These are phyloP conservation scores for Coniochaeta prunicola DNA, from an alignment of 2,329 filamentous ascomycete genomes.

Conservation along the genomic window DNA sequence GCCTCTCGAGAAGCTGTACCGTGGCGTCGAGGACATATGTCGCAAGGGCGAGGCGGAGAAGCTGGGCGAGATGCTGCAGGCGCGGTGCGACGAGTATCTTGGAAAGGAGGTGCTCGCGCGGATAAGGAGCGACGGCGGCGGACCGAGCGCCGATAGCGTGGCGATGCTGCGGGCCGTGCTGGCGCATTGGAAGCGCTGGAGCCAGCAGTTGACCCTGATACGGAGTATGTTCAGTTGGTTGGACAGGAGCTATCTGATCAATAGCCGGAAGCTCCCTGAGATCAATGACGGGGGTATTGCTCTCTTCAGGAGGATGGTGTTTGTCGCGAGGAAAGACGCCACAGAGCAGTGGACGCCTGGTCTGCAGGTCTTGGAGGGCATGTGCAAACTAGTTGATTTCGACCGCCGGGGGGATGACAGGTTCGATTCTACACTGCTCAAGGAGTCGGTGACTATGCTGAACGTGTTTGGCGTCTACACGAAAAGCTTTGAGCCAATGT, in stretches of 20 bases:
- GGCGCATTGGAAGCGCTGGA: slow-evolving; percentile 69
- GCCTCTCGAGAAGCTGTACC: slow-evolving; percentile 84
- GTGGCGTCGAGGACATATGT: slow-evolving; percentile 87
- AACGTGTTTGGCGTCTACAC: slow-evolving; percentile 79
- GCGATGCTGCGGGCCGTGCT: slow-evolving; percentile 53
- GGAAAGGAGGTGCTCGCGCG: slow-evolving; percentile 44
- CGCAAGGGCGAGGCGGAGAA: slow-evolving; percentile 64
- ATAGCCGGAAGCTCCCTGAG: slow-evolving; percentile 59
- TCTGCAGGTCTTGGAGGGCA: slow-evolving; percentile 42
- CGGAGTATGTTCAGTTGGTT: slow-evolving; percentile 91
- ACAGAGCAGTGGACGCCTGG: slow-evolving; percentile 21
- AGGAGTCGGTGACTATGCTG: slow-evolving; percentile 72
- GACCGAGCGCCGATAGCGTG: slow-evolving; percentile 47
- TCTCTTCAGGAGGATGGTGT: slow-evolving; percentile 62
- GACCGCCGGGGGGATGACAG: slow-evolving; percentile 55
- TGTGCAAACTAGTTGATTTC: slow-evolving; percentile 67
- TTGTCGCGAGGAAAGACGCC: slow-evolving; percentile 21
- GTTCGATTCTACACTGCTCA: slow-evolving; percentile 60
- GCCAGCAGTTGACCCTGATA: slow-evolving; percentile 66
- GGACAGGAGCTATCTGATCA: slow-evolving; percentile 80
- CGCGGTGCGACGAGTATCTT: slow-evolving; percentile 62
- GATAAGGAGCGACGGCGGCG: slow-evolving; percentile 31
- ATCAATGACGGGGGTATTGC: slow-evolving; percentile 75
- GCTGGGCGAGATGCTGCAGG: slow-evolving; percentile 59
- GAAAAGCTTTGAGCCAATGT: slow-evolving; percentile 68